Evolutionary conservation across 495 filamentous ascomycete genomes (phyloP), one percentile per base, ranked within the genome.

Genomic region (Hypoxylon fragiforme): DNA sequence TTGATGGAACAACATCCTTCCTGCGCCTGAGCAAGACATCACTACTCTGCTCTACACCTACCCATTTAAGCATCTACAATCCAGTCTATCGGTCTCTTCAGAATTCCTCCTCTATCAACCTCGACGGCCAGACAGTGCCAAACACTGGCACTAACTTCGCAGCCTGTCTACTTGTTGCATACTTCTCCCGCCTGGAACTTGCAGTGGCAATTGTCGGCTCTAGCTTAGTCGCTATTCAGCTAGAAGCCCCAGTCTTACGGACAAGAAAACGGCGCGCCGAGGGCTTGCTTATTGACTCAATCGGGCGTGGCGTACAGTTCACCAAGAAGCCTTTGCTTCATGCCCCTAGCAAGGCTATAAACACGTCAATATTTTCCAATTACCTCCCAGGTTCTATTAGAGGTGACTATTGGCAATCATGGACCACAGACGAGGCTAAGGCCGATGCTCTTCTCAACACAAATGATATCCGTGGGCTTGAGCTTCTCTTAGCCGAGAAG

Each of bases 251-350:
- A 0, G 77, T 81, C 69, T 73, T 56, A 58, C 77, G 70, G n/a
- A 73, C 76, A 8, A 75, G 74, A 21, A 87, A 87, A 68, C 76
- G 84, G 4, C 80, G 83, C 7, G 77, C 83, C 12, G 81, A 84
- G 44, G 87, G 87, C 12, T 73, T 89, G 15, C 67, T 91, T 20
- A 84, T 88, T 18, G 84, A 89, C 61, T 85, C 87, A 0, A 82
- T 90, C 57, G 84, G 86, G 3, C 82, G 83, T n/a, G 77, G 77
- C 4, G 60, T 77, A 31, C 65, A 58, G 13, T 8, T 45, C 60
- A 12, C 61, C 53, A 50, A 62, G 64, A 44, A 55, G 57, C 9
- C 35, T 37, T 44, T 41, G n/a, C 12, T 21, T 35, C 45, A 60
- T 57, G 14, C 54, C 24, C 12, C 49, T 5, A 24, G 38, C 16